These are phyloP conservation scores for Symbiotaphrina buchneri DNA, from an alignment of 495 filamentous ascomycete species.

Conservation along the genomic window DNA sequence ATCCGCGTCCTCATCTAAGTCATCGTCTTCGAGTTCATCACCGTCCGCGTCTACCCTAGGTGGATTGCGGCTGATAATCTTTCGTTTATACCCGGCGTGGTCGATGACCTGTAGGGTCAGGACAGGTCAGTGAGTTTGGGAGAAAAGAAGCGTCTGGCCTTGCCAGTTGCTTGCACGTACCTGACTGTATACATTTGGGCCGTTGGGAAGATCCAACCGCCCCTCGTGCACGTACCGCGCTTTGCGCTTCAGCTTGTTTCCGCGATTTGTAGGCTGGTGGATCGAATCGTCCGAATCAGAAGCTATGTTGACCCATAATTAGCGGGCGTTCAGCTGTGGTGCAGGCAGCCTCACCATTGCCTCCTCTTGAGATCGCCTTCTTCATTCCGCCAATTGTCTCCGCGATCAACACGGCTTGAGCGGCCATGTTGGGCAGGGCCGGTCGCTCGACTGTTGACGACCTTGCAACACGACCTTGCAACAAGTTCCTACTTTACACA, in stretches of 20 bases:
- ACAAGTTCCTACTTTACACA: too few relatives aligned
- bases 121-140: background rate
- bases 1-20: conserved; percentile 57
- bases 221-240: conserved; percentile 62
- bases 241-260: conserved; percentile 73
- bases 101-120: conserved; percentile 55
- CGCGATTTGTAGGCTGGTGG: conserved; percentile 62
- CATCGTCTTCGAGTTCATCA: conserved; percentile 50
- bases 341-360: conserved; percentile 10
- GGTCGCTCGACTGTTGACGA: too few relatives aligned
- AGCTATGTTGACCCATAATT: conserved; percentile 22
- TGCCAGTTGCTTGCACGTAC: conserved; percentile 25
- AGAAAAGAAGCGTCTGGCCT: background rate
- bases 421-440: too few relatives aligned
- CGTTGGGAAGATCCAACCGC: conserved; percentile 40
- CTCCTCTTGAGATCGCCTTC: conserved; percentile 24
- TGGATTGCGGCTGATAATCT: conserved; percentile 62
- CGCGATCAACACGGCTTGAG: conserved; percentile 43
- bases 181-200: conserved; percentile 67
- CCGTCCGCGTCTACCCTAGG: conserved; percentile 64
- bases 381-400: conserved; percentile 64
- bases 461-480: too few relatives aligned
- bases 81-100: conserved; percentile 63
- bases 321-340: background rate
- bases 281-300: conserved; percentile 76